Conservation (phyloP, 495 filamentous ascomycete species). For the Penicillium cataractarum region DNA sequence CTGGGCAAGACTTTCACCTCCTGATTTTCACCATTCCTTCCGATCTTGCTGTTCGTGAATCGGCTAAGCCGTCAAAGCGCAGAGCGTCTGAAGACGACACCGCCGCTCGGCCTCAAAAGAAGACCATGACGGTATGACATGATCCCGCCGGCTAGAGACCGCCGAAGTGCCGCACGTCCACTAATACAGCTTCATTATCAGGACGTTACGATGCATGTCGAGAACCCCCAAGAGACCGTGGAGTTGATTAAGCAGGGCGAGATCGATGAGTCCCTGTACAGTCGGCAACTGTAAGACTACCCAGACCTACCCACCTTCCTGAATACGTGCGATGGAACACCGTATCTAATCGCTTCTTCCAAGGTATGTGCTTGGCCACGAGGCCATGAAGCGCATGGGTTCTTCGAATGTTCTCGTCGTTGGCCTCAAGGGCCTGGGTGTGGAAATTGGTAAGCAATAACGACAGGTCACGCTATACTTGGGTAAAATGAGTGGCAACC, state of each 20-base stretch:
- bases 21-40: conserved; percentile 57
- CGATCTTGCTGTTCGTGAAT: conserved; percentile 56
- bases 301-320: background rate
- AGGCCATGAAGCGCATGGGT: conserved; percentile 99
- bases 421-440: conserved; percentile 90
- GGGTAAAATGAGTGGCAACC: background rate
- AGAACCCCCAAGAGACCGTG: conserved; percentile 59
- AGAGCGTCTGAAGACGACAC: conserved; percentile 78
- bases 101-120: conserved; percentile 70
- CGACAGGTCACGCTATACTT: background rate
- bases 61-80: conserved; percentile 78
- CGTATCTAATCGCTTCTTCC: conserved; percentile 14
- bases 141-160: background rate
- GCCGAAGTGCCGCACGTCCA: conserved; percentile 12
- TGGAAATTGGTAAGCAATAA: conserved; percentile 74
- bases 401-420: conserved; percentile 93
- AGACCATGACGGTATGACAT: conserved; percentile 78
- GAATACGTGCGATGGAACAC: background rate
- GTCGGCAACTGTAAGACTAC: conserved; percentile 77
- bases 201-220: conserved; percentile 83
- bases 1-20: conserved; percentile 53
- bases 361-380: conserved; percentile 92
- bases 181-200: conserved; percentile 26
- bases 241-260: conserved; percentile 66
- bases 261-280: conserved; percentile 98